Percentiles rank a stretch among this genome's conserved stretches.
phyloP scores from a whole-genome alignment of 495 filamentous ascomycete species.

The Penicillium ochrochloron region DNA sequence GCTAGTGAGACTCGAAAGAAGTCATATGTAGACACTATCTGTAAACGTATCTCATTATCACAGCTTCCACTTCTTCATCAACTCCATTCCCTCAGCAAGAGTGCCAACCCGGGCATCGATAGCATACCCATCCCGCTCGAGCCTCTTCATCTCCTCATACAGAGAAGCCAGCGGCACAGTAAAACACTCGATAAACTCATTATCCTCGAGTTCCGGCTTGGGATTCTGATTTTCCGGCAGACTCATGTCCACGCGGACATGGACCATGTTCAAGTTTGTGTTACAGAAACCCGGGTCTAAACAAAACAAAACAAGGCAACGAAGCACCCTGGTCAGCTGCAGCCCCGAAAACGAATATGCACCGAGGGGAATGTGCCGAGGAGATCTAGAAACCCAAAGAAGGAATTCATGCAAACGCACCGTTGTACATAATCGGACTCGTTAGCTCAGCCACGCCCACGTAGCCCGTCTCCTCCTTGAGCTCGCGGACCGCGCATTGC shows the following conservation, averaged over 20 bases:
- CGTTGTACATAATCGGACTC: conserved; percentile 37
- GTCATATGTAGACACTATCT: not conserved
- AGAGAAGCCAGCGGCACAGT: conserved; percentile 66
- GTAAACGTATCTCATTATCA: conserved; percentile 7
- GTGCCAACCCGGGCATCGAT: conserved; percentile 86
- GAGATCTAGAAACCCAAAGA: no score
- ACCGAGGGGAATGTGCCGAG: not conserved
- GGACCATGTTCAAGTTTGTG: conserved; percentile 82
- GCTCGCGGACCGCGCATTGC: conserved; percentile 80
- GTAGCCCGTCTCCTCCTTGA: conserved; percentile 95
- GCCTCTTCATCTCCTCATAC: conserved; percentile 66
- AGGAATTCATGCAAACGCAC: conserved; percentile 17
- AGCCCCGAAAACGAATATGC: not conserved
- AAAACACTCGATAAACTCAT: conserved; percentile 89
- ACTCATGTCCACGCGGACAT: conserved; percentile 76
- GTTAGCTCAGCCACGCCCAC: conserved; percentile 63
- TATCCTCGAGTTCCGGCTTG: conserved; percentile 77
- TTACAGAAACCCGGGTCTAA: conserved; percentile 79
- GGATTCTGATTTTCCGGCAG: conserved; percentile 70
- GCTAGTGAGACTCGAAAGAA: not conserved
- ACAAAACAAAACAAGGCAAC: not conserved
- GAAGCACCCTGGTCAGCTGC: not conserved
- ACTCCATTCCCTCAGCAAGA: conserved; percentile 82
- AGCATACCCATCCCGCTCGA: conserved; percentile 77
- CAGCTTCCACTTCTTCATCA: conserved; percentile 63